phyloP scores from a whole-genome alignment of 2,329 filamentous ascomycete genomes.

The Beauveria sp. region DNA sequence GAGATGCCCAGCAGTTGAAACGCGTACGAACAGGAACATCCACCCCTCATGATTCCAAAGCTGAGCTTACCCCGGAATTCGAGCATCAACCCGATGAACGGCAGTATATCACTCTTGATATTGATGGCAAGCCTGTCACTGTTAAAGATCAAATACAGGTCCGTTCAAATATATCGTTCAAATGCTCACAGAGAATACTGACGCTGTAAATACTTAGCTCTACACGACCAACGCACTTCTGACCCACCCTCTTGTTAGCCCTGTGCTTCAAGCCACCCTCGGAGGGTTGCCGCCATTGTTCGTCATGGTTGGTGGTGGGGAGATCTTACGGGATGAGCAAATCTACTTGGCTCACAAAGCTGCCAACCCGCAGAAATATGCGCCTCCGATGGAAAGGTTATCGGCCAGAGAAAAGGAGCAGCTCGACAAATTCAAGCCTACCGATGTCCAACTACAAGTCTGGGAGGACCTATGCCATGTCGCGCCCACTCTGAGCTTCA shows the following conservation, averaged over 20 bases:
- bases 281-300: slow-evolving; percentile 84
- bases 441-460: slow-evolving; percentile 86
- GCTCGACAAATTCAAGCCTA: slow-evolving; percentile 66
- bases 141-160: slow-evolving; percentile 92
- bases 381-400: slow-evolving; percentile 57
- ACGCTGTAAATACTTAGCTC: slow-evolving; percentile 34
- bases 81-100: slow-evolving; percentile 12
- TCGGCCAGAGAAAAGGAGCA: slow-evolving; percentile 52
- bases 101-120: slow-evolving; percentile 51
- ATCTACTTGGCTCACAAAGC: slow-evolving; percentile 94
- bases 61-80: neutral
- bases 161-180: slow-evolving; percentile 13
- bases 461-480: slow-evolving; percentile 97
- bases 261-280: slow-evolving; percentile 77
- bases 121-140: slow-evolving; percentile 63
- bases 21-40: slow-evolving; percentile 12
- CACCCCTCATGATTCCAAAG: neutral
- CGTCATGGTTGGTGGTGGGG: slow-evolving; percentile 80
- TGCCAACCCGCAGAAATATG: slow-evolving; percentile 71
- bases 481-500: slow-evolving; percentile 88
- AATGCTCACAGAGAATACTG: neutral
- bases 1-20: slow-evolving; percentile 39
- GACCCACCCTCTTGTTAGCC: slow-evolving; percentile 82
- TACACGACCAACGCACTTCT: slow-evolving; percentile 79
- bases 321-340: slow-evolving; percentile 87